Base-by-base conservation (phyloP, 768 basidiomycete species). In the Rhizopogon vulgaris region DNA sequence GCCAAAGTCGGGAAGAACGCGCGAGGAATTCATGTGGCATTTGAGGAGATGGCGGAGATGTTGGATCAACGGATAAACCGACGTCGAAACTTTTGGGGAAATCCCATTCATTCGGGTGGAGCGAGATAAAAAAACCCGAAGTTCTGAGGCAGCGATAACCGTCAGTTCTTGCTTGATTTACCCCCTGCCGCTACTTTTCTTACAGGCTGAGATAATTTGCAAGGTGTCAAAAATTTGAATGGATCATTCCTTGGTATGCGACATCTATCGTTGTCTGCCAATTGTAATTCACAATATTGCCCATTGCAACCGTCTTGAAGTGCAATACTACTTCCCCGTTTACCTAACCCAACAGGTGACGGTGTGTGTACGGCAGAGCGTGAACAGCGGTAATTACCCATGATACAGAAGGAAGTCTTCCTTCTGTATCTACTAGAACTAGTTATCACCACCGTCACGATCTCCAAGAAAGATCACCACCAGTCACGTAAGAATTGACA, bases 1-100 rank as follows among this genome's bases (percentile, higher is more conserved):
- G 18, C 12, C 27, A 34, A 52, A 11, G 30, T 14, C 8, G 22
- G 42, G 17, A 27, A 27, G 27, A 25, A 51, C 24, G 18, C 37
- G 25, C 38, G 8, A 17, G 28, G 12, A 56, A 53, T 39, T 4
- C 28, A 71, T 47, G 14, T 62, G 47, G 3, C 73, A 75, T 38
- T 71, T 69, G 57, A 66, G 69, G 65, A 77, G 77, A 14, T 60
- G 38, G 32, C 14, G 8, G 45, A 46, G 8, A 34, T 46, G 8
- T 34, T 46, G 14, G 18, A 46, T 4, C 30, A 34, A 34, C 18
- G 14, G 30, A 11, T 17, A 32, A 17, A 45, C 11, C 42, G 42
- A 34, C 45, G 22, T 4, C 28, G 28, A 30, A 1, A 4, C 12
- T 15, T 34, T 28, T 30, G 11, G 9, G 7, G 17, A 17, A 32